Base-by-base conservation (phyloP, 306 rosid genomes). In the Argentina anserina region DNA sequence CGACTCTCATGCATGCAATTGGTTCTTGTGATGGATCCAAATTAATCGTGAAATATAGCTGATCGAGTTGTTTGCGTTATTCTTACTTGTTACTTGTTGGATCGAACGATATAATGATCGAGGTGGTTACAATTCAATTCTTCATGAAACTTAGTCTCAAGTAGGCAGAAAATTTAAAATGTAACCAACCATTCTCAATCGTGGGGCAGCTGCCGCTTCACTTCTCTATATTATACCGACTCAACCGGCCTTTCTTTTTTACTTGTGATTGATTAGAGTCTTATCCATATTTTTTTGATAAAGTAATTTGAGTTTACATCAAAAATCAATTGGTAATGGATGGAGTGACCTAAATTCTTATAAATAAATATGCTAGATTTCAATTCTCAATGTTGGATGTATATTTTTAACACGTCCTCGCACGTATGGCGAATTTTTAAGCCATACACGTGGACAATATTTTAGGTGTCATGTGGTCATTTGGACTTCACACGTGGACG, bases 241-340 rank as follows among this genome's bases (percentile, higher is more conserved):
- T 50, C 26, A 8, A 8, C 0, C n/a, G n/a, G n/a, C n/a, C n/a
- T 50, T 50, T 0, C 26, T 20, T 49, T 20, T 8, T 50, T 50
- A 23, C 13, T 14, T 58, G n/a, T 58, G 18, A 2, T 28, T 29
- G 37, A 20, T 14, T 3, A 28, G 7, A 26, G 6, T 61, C 25
- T 33, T 61, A 61, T 61, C 66, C 66, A 28, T 56, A 61, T 33
- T 17, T 61, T 14, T 61, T n/a, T n/a, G n/a, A n/a, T n/a, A n/a
- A n/a, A n/a, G n/a, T n/a, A n/a, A n/a, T n/a, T n/a, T n/a, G n/a
- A n/a, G n/a, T n/a, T n/a, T n/a, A n/a, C n/a, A n/a, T n/a, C n/a
- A n/a, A n/a, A n/a, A n/a, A n/a, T n/a, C n/a, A n/a, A n/a, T n/a
- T n/a, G n/a, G n/a, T n/a, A n/a, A n/a, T n/a, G n/a, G n/a, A n/a